Evolutionary conservation across 192 early-diverging fungal species (phyloP), one percentile per base, ranked within the genome.

Genomic region (Dimargaris cristalligena): DNA sequence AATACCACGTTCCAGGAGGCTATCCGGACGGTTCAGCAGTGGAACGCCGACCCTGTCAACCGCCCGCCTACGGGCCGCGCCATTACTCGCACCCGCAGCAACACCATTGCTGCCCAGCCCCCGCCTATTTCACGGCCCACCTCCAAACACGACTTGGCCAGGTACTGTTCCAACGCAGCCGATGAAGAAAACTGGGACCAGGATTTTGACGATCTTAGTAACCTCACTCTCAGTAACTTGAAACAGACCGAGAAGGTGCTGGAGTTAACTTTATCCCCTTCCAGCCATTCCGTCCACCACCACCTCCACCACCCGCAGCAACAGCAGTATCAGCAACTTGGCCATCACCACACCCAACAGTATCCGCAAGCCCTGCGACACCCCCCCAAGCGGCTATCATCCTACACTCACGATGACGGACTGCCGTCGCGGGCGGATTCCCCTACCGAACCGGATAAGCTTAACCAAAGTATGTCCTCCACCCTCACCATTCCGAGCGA

Each of bases 11-110:
- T 70, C 55, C 67, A 71, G 59, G 58, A 61, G 45, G 70, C 69
- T 44, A 72, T 75, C 47, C 67, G 66, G 28, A 67, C 66, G 1
- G 68, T 75, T 35, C 63, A 68, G 11, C 67, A 72, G 26, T 75
- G 74, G 74, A 72, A 75, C 47, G n/a, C n/a, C n/a, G 68, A 70
- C 48, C 66, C 65, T 0, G 59, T 75, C 35, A 60, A 66, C 9
- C 55, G 32, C 18, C 22, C 26, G 2, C 22, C 28, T 2, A 50
- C 20, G 11, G 13, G 23, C 25, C 49, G 11, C 9, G 22, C 49
- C 49, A 46, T 22, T 3, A 16, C 45, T 3, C 45, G 20, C 18
- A 16, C 20, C 20, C 11, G 20, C 23, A 46, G 45, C 45, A 46
- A 11, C 20, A 22, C 45, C 11, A 46, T 16, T 22, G 10, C 26